Conservation (phyloP, 2,329 filamentous ascomycete species). For the Colletotrichum horii region DNA sequence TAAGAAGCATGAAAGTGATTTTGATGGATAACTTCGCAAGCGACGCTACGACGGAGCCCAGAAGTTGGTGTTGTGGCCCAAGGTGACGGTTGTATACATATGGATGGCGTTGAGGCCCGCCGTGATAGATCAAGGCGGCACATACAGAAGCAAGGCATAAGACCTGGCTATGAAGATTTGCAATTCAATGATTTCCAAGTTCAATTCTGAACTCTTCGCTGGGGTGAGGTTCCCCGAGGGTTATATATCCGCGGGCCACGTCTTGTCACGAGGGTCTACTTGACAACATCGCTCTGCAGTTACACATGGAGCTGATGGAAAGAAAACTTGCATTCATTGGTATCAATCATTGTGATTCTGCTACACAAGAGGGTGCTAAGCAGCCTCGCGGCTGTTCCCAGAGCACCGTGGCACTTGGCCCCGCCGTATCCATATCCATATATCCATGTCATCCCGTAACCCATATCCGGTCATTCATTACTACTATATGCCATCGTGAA, state of each 20-base stretch:
- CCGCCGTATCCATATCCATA: constrained; percentile 1
- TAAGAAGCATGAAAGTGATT: constrained; percentile 30
- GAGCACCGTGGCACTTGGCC: background rate
- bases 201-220: background rate
- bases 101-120: constrained; percentile 8
- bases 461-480: constrained; percentile 12
- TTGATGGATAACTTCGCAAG: background rate
- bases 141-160: background rate
- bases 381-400: background rate
- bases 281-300: background rate
- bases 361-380: background rate
- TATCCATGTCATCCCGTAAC: constrained; percentile 12
- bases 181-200: background rate
- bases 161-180: background rate
- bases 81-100: background rate
- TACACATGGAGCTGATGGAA: background rate
- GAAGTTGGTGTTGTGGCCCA: background rate
- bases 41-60: background rate
- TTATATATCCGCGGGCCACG: background rate
- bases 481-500: constrained; percentile 13
- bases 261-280: background rate
- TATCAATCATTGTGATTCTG: background rate
- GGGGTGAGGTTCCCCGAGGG: background rate
- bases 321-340: background rate
- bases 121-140: background rate